Conservation (phyloP, 148 eudicot species). For the Chenopodium suecicum region DNA sequence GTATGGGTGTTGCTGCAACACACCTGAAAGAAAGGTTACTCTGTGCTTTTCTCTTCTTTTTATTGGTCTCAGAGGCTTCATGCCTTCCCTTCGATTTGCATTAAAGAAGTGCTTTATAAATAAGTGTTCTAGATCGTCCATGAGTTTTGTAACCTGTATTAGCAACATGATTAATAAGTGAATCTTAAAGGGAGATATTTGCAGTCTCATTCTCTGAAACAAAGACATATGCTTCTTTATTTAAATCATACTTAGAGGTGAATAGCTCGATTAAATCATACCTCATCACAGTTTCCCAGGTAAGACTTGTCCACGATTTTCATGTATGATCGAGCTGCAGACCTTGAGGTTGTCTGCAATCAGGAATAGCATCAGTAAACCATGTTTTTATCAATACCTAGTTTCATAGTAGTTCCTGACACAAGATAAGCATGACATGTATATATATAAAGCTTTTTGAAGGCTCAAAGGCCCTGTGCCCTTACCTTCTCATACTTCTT, state of each 20-base stretch:
- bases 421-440: neutral
- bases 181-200: neutral
- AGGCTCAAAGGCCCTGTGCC: neutral
- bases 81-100: conserved; percentile 68
- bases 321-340: conserved; percentile 67
- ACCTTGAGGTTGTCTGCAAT: conserved; percentile 56
- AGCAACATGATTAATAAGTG: conserved; percentile 14
- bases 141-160: conserved; percentile 51
- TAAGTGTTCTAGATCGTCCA: conserved; percentile 59
- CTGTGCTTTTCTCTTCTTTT: conserved; percentile 59
- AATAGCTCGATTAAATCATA: conserved; percentile 20
- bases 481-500: conserved; percentile 87
- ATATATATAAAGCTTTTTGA: neutral
- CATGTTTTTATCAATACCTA: neutral
- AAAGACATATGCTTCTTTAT: neutral
- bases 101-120: conserved; percentile 70
- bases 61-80: conserved; percentile 62
- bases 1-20: neutral
- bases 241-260: neutral
- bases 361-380: conserved; percentile 21
- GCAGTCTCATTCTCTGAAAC: neutral
- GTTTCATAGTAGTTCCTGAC: neutral
- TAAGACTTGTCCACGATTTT: conserved; percentile 69
- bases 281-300: conserved; percentile 81
- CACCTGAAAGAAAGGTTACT: conserved; percentile 71